Evolutionary conservation across 768 basidiomycete genomes (phyloP).

Genomic region (Astraeus odoratus): DNA sequence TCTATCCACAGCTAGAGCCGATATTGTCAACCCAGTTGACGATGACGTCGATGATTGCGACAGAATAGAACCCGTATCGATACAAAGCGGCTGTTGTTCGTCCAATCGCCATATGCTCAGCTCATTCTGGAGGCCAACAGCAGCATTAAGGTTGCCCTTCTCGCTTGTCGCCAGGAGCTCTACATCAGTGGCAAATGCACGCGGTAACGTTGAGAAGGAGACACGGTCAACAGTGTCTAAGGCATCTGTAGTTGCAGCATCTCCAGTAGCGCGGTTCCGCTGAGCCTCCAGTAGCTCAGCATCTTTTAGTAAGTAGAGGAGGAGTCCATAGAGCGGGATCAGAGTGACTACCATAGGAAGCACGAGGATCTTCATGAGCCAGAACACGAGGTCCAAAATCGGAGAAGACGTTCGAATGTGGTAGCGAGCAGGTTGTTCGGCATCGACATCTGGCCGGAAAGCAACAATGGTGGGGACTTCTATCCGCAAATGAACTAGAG

Average conservation of each 20-base stretch:
- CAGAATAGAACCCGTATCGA: conserved; percentile 51
- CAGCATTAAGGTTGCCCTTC: conserved; percentile 58
- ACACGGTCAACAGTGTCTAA: conserved; percentile 33
- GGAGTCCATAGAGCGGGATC: conserved; percentile 60
- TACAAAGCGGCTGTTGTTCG: conserved; percentile 31
- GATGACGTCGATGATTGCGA: conserved; percentile 44
- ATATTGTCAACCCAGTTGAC: conserved; percentile 43
- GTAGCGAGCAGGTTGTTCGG: conserved; percentile 18
- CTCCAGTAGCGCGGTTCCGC: conserved; percentile 48
- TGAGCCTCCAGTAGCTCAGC: conserved; percentile 88
- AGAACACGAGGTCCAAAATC: conserved; percentile 53
- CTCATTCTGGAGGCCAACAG: conserved; percentile 75
- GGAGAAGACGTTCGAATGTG: conserved; percentile 40
- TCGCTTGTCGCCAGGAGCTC: conserved; percentile 70
- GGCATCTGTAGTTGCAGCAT: conserved; percentile 24
- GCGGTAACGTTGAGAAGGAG: conserved; percentile 65
- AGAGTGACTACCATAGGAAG: conserved; percentile 81
- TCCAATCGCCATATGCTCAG: conserved; percentile 61
- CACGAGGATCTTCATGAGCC: conserved; percentile 77
- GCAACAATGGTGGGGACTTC: conserved; percentile 76
- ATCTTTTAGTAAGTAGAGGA: conserved; percentile 85
- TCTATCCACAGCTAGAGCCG: conserved; percentile 57
- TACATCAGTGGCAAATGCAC: conserved; percentile 76
- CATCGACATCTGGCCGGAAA: conserved; percentile 39
- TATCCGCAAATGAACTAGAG: conserved; percentile 69